A percentile compares a stretch with the other conserved stretches of the same genome.
phyloP scores from a whole-genome alignment of 2,329 filamentous ascomycete species.

The Penicillium sp. region DNA sequence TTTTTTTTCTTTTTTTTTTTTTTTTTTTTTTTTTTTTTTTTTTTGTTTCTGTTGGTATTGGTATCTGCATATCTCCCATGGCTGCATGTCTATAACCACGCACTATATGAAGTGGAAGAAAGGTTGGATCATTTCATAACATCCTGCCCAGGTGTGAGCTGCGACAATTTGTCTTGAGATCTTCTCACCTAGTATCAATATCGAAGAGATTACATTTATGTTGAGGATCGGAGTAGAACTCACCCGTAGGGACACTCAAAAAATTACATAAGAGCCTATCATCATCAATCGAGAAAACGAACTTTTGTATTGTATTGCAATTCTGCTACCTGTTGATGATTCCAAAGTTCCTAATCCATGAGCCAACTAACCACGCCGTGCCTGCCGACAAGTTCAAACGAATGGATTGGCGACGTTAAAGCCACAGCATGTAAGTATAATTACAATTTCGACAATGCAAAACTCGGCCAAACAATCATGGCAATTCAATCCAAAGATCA shows the following conservation, averaged over 20 bases:
- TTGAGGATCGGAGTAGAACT: neutral
- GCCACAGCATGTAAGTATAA: slow-evolving; percentile 9
- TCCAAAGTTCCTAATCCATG: neutral
- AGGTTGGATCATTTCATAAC: neutral
- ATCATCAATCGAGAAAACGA: neutral
- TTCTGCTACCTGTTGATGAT: neutral
- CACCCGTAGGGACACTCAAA: too few relatives aligned
- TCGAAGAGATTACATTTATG: neutral
- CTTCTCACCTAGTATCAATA: neutral
- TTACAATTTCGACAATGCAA: slow-evolving; percentile 4
- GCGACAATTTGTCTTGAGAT: neutral
- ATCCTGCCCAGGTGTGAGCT: neutral
- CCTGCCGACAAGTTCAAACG: neutral
- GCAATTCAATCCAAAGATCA: neutral
- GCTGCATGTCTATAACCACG: neutral
- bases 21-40: neutral
- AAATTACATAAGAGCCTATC: too few relatives aligned
- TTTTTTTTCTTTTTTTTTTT: too few relatives aligned
- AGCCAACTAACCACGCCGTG: neutral
- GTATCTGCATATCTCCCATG: neutral
- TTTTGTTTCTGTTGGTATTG: slow-evolving; percentile 1
- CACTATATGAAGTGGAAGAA: neutral
- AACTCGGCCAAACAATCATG: slow-evolving; percentile 1
- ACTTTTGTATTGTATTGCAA: neutral
- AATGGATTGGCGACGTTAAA: slow-evolving; percentile 5